These are phyloP conservation scores for Zygnema cylindricum DNA, from an alignment of 139 green algal species.

Conservation along the genomic window DNA sequence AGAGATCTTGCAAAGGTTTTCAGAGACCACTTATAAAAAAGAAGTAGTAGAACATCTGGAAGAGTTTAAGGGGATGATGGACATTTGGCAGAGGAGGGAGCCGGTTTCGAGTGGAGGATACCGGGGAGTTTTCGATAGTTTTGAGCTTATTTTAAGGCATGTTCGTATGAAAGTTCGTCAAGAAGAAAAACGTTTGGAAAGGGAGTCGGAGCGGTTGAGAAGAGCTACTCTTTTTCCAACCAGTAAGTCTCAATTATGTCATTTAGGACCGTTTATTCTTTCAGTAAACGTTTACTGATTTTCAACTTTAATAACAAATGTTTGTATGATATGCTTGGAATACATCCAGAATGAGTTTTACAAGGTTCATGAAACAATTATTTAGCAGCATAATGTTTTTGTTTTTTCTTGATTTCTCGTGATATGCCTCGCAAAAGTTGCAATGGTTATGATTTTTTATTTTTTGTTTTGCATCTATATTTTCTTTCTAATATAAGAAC, in stretches of 20 bases:
- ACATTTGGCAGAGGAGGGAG: slow-evolving; percentile 40
- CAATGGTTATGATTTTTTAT: too few relatives aligned
- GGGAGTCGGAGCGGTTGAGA: slow-evolving; percentile 5
- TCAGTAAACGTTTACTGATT: too few relatives aligned
- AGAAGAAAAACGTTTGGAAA: neutral
- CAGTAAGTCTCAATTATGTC: neutral
- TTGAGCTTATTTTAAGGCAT: neutral
- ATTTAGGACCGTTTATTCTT: neutral
- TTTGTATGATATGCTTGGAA: too few relatives aligned
- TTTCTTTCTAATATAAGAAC: too few relatives aligned
- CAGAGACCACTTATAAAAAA: slow-evolving; percentile 19
- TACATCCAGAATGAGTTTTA: too few relatives aligned
- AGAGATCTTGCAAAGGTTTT: neutral
- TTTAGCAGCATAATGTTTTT: too few relatives aligned
- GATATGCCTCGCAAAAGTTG: too few relatives aligned
- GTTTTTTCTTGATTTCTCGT: too few relatives aligned
- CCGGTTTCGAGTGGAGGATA: slow-evolving; percentile 3
- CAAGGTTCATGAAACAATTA: too few relatives aligned
- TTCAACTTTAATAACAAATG: too few relatives aligned
- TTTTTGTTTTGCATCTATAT: too few relatives aligned
- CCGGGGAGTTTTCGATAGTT: neutral
- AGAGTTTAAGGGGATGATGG: slow-evolving; percentile 2
- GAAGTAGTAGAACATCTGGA: neutral
- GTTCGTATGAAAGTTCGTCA: neutral
- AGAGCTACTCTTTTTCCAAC: slow-evolving; percentile 1